Conservation (phyloP, 208 protist species). For the Jaenimonas drosophilae region DNA sequence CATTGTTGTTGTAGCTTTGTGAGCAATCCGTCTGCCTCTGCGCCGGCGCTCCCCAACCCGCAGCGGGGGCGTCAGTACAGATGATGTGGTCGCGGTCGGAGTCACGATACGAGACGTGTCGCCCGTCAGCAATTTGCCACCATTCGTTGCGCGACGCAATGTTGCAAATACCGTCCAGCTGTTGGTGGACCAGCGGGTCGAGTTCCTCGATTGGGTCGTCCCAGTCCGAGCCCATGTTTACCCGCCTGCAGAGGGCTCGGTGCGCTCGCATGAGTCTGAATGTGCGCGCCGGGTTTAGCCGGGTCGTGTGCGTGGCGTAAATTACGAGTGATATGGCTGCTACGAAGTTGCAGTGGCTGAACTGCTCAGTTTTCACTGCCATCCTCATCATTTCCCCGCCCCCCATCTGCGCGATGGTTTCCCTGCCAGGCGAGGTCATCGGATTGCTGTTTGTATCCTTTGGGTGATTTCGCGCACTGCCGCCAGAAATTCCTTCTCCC, state of each 20-base stretch:
- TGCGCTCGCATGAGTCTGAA: not conserved
- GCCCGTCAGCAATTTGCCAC: not conserved
- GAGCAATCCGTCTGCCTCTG: not conserved
- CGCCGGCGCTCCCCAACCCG: not conserved
- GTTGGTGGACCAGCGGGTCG: not conserved
- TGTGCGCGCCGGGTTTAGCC: not conserved
- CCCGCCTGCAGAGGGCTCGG: not conserved
- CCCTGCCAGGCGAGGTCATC: not conserved
- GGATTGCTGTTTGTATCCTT: not conserved
- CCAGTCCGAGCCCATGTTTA: not conserved
- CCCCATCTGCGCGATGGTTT: not conserved
- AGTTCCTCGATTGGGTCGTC: not conserved
- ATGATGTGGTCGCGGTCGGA: not conserved
- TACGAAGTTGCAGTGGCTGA: not conserved
- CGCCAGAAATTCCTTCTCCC: not conserved
- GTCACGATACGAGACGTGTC: not conserved
- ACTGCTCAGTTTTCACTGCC: not conserved
- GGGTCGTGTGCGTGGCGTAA: conserved; percentile 1
- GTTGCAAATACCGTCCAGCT: not conserved
- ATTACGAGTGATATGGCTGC: not conserved
- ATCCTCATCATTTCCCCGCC: not conserved
- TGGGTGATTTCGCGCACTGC: not conserved
- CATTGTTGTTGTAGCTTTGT: not conserved
- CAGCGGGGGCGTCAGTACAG: not conserved
- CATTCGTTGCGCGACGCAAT: not conserved